These are phyloP conservation scores for Aspergillus sp. DNA, from an alignment of 2,329 filamentous ascomycete genomes.

Conservation along the genomic window DNA sequence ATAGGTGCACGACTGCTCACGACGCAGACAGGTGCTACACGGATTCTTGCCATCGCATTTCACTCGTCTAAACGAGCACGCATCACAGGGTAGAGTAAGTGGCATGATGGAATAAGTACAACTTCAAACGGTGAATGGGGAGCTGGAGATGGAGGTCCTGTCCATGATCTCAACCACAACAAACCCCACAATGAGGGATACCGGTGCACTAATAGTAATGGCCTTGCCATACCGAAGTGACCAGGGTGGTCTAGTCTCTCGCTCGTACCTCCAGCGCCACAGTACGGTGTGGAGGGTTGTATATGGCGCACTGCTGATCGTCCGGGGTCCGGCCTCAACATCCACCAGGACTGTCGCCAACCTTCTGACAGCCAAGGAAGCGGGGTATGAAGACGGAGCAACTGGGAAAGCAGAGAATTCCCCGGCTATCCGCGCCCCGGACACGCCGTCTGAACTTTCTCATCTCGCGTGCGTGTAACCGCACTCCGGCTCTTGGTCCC, in stretches of 20 bases:
- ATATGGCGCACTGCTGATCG: slow-evolving; percentile 3
- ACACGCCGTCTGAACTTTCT: background rate
- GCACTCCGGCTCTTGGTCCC: background rate
- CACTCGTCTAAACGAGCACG: slow-evolving; percentile 8
- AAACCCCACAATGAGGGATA: background rate
- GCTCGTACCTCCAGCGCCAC: slow-evolving; percentile 1
- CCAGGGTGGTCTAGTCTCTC: background rate
- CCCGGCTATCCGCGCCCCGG: slow-evolving; percentile 3
- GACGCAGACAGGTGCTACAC: slow-evolving; percentile 8
- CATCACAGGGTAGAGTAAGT: slow-evolving; percentile 6
- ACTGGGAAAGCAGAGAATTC: background rate
- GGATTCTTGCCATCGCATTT: slow-evolving; percentile 11
- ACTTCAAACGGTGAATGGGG: background rate
- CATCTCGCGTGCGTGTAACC: slow-evolving; percentile 4
- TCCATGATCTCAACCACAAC: background rate
- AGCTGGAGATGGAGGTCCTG: background rate
- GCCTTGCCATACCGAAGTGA: background rate
- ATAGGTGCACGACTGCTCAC: slow-evolving; percentile 10
- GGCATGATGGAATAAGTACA: slow-evolving; percentile 1
- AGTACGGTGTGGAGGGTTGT: background rate
- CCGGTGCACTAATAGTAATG: slow-evolving; percentile 1
- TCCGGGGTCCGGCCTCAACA: background rate
- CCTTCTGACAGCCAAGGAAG: slow-evolving; percentile 3
- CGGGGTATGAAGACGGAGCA: slow-evolving; percentile 4
- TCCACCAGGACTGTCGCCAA: background rate